Evolutionary conservation across 2,329 filamentous ascomycete species (phyloP).

Genomic region (Paecilomyces niveus): DNA sequence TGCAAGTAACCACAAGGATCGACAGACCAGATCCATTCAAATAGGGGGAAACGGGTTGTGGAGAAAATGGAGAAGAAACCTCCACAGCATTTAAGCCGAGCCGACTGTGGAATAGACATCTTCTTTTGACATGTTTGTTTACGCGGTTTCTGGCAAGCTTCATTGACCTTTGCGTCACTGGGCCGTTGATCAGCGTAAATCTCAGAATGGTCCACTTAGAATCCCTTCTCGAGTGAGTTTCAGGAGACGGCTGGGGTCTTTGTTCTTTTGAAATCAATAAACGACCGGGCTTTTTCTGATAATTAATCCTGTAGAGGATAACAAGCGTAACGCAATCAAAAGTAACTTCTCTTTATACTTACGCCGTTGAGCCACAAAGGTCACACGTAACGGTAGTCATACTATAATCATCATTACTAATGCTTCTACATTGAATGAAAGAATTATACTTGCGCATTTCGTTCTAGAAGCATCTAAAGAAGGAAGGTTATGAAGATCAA

Average conservation of each 20-base stretch:
- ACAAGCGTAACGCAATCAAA: not conserved
- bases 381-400: not conserved
- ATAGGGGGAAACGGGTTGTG: not conserved
- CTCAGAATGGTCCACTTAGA: not conserved
- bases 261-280: not conserved
- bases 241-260: not conserved
- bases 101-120: not conserved
- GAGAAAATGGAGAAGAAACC: not conserved
- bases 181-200: not conserved
- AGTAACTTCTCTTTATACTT: not conserved
- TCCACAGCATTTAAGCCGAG: not conserved
- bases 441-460: not conserved
- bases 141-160: not conserved
- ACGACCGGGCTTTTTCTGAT: not conserved
- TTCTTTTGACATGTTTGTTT: not conserved
- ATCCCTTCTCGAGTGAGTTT: not conserved
- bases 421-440: not conserved
- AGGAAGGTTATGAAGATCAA: not conserved
- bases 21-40: not conserved
- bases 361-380: not conserved
- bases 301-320: no score
- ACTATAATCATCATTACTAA: no score
- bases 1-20: not conserved
- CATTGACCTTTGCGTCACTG: not conserved
- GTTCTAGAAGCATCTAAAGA: not conserved